Percentiles rank a stretch among this genome's conserved stretches.
Conservation (phyloP, 129 eudicot genomes). For the Helichrysum umbraculigerum region DNA sequence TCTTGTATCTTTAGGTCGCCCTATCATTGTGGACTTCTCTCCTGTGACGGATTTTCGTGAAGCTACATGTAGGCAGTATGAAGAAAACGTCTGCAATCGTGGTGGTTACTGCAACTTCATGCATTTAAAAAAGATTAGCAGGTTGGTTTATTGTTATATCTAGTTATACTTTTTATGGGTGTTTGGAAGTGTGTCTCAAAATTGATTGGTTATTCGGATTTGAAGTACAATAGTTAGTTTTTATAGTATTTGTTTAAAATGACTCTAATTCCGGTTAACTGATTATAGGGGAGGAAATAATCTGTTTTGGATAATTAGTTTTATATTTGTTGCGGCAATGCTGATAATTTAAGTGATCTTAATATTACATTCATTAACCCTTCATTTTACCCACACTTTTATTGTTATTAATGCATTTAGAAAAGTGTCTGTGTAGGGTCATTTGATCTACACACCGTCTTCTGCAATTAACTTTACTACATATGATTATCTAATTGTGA, state of each 20-base stretch:
- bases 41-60: constrained; percentile 97
- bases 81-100: constrained; percentile 91
- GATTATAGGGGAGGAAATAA: not conserved
- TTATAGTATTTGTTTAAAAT: not conserved
- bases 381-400: not conserved
- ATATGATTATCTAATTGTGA: not conserved
- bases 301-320: not conserved
- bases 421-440: not conserved
- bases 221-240: not conserved
- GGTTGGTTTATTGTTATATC: constrained; percentile 39
- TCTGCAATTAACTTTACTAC: not conserved
- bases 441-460: not conserved
- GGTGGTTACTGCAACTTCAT: constrained; percentile 96
- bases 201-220: not conserved
- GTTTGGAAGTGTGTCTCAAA: not conserved
- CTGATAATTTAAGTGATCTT: not conserved
- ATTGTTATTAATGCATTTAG: not conserved
- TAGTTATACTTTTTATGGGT: not conserved
- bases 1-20: constrained; percentile 56
- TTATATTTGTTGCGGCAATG: not conserved
- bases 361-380: too few relatives aligned
- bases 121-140: constrained; percentile 88
- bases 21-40: constrained; percentile 94
- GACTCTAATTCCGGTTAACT: not conserved
- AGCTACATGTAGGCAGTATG: constrained; percentile 92